These are phyloP conservation scores for Pythium rhizo-oryzae DNA, from an alignment of 352 stramenopile species.

Conservation along the genomic window DNA sequence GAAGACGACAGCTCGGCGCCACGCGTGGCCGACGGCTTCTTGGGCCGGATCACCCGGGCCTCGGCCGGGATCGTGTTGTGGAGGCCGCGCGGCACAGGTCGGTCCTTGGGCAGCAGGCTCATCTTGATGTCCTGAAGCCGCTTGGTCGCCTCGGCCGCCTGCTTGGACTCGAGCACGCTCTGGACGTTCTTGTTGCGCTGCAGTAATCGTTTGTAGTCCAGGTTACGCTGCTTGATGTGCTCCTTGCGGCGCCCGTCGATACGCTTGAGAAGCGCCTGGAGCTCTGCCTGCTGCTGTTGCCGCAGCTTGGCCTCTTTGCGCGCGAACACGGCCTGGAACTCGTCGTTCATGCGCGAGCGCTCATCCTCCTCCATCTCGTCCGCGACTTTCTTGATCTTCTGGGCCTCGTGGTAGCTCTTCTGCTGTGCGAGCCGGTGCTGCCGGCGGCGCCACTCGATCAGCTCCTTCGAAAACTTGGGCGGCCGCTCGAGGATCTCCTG, in stretches of 20 bases:
- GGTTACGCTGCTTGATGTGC: slow-evolving; percentile 92
- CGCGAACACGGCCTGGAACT: slow-evolving; percentile 72
- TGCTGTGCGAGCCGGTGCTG: slow-evolving; percentile 94
- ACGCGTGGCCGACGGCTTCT: slow-evolving; percentile 59
- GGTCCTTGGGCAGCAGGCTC: slow-evolving; percentile 71
- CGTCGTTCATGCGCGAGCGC: slow-evolving; percentile 85
- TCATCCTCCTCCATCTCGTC: slow-evolving; percentile 95
- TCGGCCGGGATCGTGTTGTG: slow-evolving; percentile 81
- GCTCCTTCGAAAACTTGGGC: slow-evolving; percentile 93
- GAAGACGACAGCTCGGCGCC: slow-evolving; percentile 25
- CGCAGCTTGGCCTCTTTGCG: slow-evolving; percentile 91
- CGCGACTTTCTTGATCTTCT: slow-evolving; percentile 95
- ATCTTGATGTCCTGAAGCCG: slow-evolving; percentile 84
- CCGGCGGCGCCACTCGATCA: slow-evolving; percentile 94
- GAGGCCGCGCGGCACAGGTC: slow-evolving; percentile 42
- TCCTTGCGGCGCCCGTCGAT: slow-evolving; percentile 94
- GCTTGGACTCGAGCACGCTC: slow-evolving; percentile 93
- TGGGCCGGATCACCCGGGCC: slow-evolving; percentile 68
- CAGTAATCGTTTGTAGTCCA: slow-evolving; percentile 93
- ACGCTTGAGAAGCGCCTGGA: slow-evolving; percentile 93
- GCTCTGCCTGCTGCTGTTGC: slow-evolving; percentile 92
- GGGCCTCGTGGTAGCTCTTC: slow-evolving; percentile 93
- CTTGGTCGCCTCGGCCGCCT: slow-evolving; percentile 78
- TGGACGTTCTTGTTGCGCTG: slow-evolving; percentile 97
- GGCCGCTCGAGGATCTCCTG: slow-evolving; percentile 86